Conservation (phyloP, 768 basidiomycete species). For the Panus rudis region DNA sequence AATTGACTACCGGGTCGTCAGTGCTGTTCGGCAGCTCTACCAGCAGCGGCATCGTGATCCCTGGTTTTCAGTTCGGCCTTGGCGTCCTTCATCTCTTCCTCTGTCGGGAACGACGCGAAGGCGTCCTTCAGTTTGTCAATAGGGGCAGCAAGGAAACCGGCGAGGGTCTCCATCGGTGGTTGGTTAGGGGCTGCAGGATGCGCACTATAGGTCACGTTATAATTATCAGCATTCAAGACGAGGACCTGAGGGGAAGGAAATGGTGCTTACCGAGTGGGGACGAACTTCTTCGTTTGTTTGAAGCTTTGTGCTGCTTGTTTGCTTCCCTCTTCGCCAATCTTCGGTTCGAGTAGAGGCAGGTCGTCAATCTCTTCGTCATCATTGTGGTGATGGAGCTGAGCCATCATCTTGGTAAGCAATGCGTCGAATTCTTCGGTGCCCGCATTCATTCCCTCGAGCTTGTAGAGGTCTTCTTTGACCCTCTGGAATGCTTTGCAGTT, state of each 20-base stretch:
- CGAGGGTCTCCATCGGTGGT: conserved; percentile 56
- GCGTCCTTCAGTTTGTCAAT: conserved; percentile 53
- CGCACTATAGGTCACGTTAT: conserved; percentile 24
- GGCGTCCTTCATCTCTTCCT: conserved; percentile 39
- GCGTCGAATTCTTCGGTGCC: conserved; percentile 38
- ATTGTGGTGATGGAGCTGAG: conserved; percentile 44
- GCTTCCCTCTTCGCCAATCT: conserved; percentile 38
- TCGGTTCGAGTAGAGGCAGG: conserved; percentile 44
- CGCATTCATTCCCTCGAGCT: conserved; percentile 37
- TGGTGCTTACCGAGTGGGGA: conserved; percentile 44
- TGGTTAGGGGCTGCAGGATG: conserved; percentile 49
- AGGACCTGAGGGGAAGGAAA: not conserved
- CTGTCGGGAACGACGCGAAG: conserved; percentile 49
- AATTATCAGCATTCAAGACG: not conserved
- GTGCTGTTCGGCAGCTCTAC: conserved; percentile 10
- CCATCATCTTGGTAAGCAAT: conserved; percentile 39
- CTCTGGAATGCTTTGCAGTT: conserved; percentile 13
- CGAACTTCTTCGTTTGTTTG: conserved; percentile 53
- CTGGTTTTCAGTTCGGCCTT: conserved; percentile 27
- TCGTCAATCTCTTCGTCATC: conserved; percentile 53
- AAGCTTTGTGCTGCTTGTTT: conserved; percentile 40
- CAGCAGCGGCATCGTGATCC: conserved; percentile 22
- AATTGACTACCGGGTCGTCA: too few species aligned
- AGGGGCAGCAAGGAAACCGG: conserved; percentile 45
- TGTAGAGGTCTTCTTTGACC: conserved; percentile 35